Evolutionary conservation across 441 rosid species (phyloP).

Genomic region (Jatropha podagrica): DNA sequence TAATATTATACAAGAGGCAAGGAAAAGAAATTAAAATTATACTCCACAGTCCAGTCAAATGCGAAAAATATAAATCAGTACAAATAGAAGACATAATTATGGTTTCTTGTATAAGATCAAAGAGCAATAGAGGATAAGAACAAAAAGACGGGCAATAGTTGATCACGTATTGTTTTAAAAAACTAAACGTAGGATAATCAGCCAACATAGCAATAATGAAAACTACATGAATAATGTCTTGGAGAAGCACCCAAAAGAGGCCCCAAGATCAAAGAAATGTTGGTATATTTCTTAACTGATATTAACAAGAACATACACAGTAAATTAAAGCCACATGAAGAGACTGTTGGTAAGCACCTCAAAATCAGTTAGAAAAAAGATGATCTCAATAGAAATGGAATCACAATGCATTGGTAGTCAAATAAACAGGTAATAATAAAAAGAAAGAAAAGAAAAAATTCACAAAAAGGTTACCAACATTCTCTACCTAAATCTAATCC

Average conservation of each 20-base stretch:
- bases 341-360: background rate
- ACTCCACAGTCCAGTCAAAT: background rate
- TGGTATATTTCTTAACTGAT: background rate
- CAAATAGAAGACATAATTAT: background rate
- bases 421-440: background rate
- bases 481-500: background rate
- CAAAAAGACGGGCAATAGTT: background rate
- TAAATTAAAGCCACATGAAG: background rate
- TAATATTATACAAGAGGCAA: background rate
- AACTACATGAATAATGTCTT: background rate
- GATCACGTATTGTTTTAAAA: background rate
- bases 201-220: background rate
- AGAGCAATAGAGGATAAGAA: background rate
- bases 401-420: background rate
- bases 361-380: background rate
- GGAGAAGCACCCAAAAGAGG: background rate
- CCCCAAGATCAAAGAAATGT: background rate
- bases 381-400: background rate
- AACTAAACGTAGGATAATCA: background rate
- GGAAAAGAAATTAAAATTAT: no score
- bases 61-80: background rate
- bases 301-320: background rate
- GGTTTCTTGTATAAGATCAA: background rate
- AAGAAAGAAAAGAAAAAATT: background rate
- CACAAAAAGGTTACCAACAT: background rate